Evolutionary conservation across 2,329 filamentous ascomycete species (phyloP), one percentile per base, ranked within the genome.

Genomic region (Neopestalotiopsis rosae): DNA sequence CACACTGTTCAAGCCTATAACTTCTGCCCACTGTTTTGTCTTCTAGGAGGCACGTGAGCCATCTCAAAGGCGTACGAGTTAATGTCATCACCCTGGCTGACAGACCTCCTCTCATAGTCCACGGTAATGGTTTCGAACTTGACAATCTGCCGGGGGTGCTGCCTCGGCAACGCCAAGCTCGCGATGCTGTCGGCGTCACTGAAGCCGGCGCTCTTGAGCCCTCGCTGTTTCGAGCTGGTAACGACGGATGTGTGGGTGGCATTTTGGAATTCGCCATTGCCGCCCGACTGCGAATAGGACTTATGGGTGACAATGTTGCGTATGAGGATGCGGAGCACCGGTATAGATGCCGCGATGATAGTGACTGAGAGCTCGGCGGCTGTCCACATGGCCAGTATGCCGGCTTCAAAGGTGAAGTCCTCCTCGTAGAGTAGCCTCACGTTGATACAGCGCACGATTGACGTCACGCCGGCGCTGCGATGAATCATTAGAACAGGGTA

Each of bases 341-440:
- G 65, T 56, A 67, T 67, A 7, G 65, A 67, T 14, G 65, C 65
- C 20, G 65, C 65, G 6, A 67, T 61, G 24, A 67, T 67, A 34
- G 65, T 67, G 14, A 61, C 65, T 38, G 52, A 45, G 14, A 52
- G 14, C 38, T 67, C 65, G 6, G 52, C 65, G 30, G 57, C 65
- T 1, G 52, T 67, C 65, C 65, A 67, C 65, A 67, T 67, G 32
- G 57, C 42, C 14, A 67, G 24, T 1, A 40, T 42, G 13, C 65
- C 65, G 56, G 52, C 28, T 20, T 67, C 65, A 38, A 40, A 66
- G 24, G 63, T 56, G 49, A 56, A 66, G 13, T 66, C 63, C 30
- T 66, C 63, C 32, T 66, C 45, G n/a, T 66, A 66, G 7, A 56
- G 63, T n/a, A 66, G 63, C 17, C 49, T 42, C 45, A 66, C 49